phyloP scores from a whole-genome alignment of 2,329 filamentous ascomycete genomes.

The Clathrospora elynae region DNA sequence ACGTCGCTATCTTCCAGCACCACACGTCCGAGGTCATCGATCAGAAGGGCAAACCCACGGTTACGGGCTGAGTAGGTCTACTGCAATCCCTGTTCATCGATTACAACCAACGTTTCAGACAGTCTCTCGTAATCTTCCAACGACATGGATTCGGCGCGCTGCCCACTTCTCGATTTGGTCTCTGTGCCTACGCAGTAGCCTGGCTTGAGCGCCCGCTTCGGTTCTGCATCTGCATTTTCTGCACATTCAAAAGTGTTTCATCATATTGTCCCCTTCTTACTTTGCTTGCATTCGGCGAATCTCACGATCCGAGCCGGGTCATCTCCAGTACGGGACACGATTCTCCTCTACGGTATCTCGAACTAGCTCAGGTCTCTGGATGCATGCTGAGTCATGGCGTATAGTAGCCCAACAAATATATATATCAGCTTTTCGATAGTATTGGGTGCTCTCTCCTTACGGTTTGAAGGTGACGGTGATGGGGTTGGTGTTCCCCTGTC shows the following conservation, averaged over 20 bases:
- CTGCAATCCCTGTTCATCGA: too few relatives aligned
- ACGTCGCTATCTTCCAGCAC: conserved; percentile 36
- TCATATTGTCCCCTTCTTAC: not conserved
- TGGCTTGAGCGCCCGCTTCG: too few relatives aligned
- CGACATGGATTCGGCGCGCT: too few relatives aligned
- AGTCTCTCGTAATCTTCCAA: too few relatives aligned
- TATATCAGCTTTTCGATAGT: too few relatives aligned
- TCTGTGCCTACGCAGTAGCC: too few relatives aligned
- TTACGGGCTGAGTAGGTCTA: conserved; percentile 4
- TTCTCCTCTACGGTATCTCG: not conserved
- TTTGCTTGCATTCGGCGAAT: conserved; percentile 1
- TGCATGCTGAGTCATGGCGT: not conserved
- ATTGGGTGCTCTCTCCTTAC: too few relatives aligned
- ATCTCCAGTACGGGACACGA: too few relatives aligned
- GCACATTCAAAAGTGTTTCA: conserved; percentile 10
- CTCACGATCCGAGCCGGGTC: not conserved
- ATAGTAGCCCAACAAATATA: not conserved
- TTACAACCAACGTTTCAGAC: too few relatives aligned
- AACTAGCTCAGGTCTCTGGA: not conserved
- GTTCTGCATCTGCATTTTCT: not conserved
- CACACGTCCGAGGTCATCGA: conserved; percentile 37
- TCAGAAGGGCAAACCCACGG: conserved; percentile 17
- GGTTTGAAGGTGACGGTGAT: too few relatives aligned
- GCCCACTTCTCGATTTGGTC: too few relatives aligned
- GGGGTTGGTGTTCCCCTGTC: too few relatives aligned